These are phyloP conservation scores for Monosporozyma unispora DNA, from an alignment of 805 yeast species.

Conservation along the genomic window DNA sequence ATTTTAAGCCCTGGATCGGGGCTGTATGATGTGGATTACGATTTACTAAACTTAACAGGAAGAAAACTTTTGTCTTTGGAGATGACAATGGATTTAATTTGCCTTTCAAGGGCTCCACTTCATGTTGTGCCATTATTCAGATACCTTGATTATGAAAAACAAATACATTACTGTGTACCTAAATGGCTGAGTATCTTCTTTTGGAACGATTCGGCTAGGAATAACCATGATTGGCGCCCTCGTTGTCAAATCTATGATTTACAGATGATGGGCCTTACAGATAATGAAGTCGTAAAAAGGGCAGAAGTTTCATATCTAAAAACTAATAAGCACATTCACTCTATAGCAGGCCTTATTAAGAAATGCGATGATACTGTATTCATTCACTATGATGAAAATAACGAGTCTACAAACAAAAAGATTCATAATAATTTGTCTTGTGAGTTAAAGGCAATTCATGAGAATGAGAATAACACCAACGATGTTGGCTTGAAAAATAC, in stretches of 20 bases:
- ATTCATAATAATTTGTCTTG: not conserved
- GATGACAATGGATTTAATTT: constrained; percentile 78
- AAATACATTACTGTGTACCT: constrained; percentile 70
- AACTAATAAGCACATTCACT: constrained; percentile 22
- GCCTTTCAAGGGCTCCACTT: constrained; percentile 83
- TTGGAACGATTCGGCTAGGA: constrained; percentile 52
- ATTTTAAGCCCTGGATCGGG: constrained; percentile 91
- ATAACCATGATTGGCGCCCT: constrained; percentile 71
- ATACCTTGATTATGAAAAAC: constrained; percentile 44
- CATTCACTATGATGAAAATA: constrained; percentile 5
- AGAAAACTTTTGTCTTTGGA: constrained; percentile 69
- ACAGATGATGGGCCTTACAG: constrained; percentile 98
- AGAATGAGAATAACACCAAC: not conserved
- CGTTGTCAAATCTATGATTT: constrained; percentile 87
- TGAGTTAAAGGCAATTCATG: not conserved
- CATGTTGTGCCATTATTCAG: constrained; percentile 88
- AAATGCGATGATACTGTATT: constrained; percentile 58
- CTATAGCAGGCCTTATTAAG: constrained; percentile 54
- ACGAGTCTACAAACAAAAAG: not conserved
- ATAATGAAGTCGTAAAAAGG: constrained; percentile 63
- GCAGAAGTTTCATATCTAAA: constrained; percentile 56
- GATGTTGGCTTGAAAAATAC: not conserved
- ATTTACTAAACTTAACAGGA: constrained; percentile 64
- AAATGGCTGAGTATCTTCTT: constrained; percentile 93
- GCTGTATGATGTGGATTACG: constrained; percentile 81